Base-by-base conservation (phyloP, 306 rosid genomes). In the Albizia julibrissin region DNA sequence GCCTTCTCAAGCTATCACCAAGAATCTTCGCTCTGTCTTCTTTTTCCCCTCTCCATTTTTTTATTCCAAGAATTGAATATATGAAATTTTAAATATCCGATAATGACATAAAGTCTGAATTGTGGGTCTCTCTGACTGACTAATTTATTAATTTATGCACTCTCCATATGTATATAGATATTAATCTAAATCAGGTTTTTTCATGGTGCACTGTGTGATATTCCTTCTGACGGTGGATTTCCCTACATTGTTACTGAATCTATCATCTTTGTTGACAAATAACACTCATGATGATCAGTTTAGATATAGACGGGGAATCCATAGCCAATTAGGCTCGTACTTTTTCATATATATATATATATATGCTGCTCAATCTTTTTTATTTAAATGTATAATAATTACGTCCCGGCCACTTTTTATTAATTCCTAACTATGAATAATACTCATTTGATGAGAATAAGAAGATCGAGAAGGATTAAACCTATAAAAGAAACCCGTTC, bases 71-170 rank as follows among this genome's bases (percentile, higher is more conserved):
- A 78, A 43, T 39, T 76, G 24, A 61, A 61, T 61, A 27, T 33
- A 46, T n/a, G 71, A 67, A 34, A 33, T 68, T 72, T 56, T 87
- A 76, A n/a, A 64, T n/a, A 26, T 1, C 77, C 80, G 91, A 92
- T 82, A 89, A 86, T 49, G 97, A 94, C 97, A 56, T 84, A 85
- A 91, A 91, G 94, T 80, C 79, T 87, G 80, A 56, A 85, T 80
- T 72, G 75, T 87, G 81, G 85, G 75, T 14, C 65, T 58, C 64
- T 58, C 74, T 66, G 50, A 66, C 64, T 75, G 72, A 78, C 84
- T 76, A 81, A 21, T 47, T 44, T 13, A 44, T 76, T 56, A 81
- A 56, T 56, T n/a, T 58, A 22, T 8, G 31, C 65, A 58, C 27
- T n/a, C 27, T n/a, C 13, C 13, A 56, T 56, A 50, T 0, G 0